Evolutionary conservation across 441 rosid species (phyloP).

Genomic region (Bocquillonia castaneifolia): DNA sequence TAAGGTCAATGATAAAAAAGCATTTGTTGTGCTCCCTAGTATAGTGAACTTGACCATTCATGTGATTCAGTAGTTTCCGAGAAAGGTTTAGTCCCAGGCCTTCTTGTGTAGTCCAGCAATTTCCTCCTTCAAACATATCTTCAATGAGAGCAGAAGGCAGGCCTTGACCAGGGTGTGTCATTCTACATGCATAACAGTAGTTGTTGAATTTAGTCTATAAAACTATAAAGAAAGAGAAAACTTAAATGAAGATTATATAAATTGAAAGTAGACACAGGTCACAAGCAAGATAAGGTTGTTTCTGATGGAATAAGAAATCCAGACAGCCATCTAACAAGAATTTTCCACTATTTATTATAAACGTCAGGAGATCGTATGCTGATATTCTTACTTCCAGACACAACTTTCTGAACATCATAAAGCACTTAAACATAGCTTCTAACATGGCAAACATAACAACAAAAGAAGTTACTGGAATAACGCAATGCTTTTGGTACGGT

Average conservation of each 20-base stretch:
- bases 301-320: neutral
- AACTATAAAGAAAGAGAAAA: no score
- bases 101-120: slow-evolving; percentile 51
- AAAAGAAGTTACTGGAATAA: neutral
- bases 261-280: neutral
- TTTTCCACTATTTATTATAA: neutral
- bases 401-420: neutral
- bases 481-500: slow-evolving; percentile 32
- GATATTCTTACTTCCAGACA: no score
- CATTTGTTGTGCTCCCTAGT: slow-evolving; percentile 49
- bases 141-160: slow-evolving; percentile 51
- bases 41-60: slow-evolving; percentile 66
- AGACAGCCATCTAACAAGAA: neutral
- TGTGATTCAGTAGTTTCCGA: slow-evolving; percentile 47
- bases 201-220: neutral
- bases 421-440: neutral
- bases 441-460: neutral
- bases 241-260: no score
- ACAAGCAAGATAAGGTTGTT: neutral
- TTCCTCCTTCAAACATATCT: slow-evolving; percentile 53
- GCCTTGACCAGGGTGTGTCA: slow-evolving; percentile 73
- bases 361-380: no score
- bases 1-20: slow-evolving; percentile 57
- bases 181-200: slow-evolving; percentile 36
- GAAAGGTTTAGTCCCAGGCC: slow-evolving; percentile 65